phyloP scores from a whole-genome alignment of 805 yeast species.

The Kodamaea lidongshanica region DNA sequence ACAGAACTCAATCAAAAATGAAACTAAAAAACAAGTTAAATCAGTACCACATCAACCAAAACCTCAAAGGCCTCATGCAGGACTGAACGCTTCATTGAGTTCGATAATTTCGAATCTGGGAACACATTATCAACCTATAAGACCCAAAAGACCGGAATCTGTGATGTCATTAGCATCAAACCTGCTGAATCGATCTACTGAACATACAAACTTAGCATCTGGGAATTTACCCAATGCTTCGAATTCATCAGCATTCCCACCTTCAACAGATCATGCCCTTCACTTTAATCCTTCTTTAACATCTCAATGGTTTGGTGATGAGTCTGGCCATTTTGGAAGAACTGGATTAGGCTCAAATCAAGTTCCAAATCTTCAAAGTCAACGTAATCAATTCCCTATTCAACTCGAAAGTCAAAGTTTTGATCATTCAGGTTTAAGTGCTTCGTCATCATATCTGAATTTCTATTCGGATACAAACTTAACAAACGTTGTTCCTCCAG shows the following conservation, averaged over 20 bases:
- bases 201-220: conserved; percentile 9
- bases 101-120: conserved; percentile 4
- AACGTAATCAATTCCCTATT: conserved; percentile 3
- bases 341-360: conserved; percentile 10
- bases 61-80: conserved; percentile 15
- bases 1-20: conserved; percentile 6
- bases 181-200: conserved; percentile 21
- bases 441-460: conserved; percentile 8
- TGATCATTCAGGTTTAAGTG: conserved; percentile 7
- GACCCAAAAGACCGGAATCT: conserved; percentile 36
- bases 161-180: conserved; percentile 35
- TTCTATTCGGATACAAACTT: conserved; percentile 5
- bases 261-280: conserved; percentile 4
- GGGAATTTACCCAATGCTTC: conserved; percentile 12
- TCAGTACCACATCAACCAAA: conserved; percentile 16
- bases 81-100: conserved; percentile 7
- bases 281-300: not conserved
- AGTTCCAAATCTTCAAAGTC: not conserved
- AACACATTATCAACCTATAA: conserved; percentile 19
- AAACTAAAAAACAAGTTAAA: conserved; percentile 1
- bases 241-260: conserved; percentile 14
- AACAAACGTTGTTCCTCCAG: conserved; percentile 9
- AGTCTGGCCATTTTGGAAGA: conserved; percentile 10
- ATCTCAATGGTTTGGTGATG: not conserved
- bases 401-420: not conserved